Base-by-base conservation (phyloP, 2,329 filamentous ascomycete species). In the Hymenoscyphus repandus region DNA sequence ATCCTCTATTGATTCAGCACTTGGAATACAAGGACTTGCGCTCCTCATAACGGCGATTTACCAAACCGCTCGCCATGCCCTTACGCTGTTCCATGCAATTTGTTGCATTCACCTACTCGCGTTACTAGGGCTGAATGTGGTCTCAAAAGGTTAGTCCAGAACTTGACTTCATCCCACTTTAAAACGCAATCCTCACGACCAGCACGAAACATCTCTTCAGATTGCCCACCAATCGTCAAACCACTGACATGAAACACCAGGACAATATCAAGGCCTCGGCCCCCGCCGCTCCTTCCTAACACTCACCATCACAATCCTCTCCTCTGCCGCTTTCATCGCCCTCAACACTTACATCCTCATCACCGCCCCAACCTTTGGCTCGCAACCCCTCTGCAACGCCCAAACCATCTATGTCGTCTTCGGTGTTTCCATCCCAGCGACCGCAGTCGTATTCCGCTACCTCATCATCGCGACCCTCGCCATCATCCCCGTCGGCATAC, bases 361-460 rank as follows among this genome's bases (percentile, higher is more conserved):
- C 10, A 50, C 47, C 9, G 56, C 56, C 5, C 55, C 52, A 7
- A 39, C n/a, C n/a, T 53, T 58, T 15, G 56, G 56, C 5, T 33
- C 40, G n/a, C 49, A 58, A 45, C 52, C 52, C 6, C 52, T 50
- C 15, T 58, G 56, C 18, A 58, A 58, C 43, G 49, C 32, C 30
- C 38, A 32, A 4, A 58, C 56, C 13, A 47, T 57, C 4, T 58
- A 58, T 34, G 55, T 58, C 31, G 45, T 58, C 18, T 55, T 57
- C 37, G 54, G 54, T 22, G 52, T 57, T 15, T 51, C 44, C 34
- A 51, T 58, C 22, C 68, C 55, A 65, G 72, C 56, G 66, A 70
- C 53, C 15, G 45, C n/a, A 3, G 20, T 32, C 7, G 32, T 47
- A 2, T 50, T 50, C 27, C 30, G 49, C 13, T 50, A 34, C 15